These are phyloP conservation scores for Diaporthe aspalathi DNA, from an alignment of 2,329 filamentous ascomycete genomes.

Conservation along the genomic window DNA sequence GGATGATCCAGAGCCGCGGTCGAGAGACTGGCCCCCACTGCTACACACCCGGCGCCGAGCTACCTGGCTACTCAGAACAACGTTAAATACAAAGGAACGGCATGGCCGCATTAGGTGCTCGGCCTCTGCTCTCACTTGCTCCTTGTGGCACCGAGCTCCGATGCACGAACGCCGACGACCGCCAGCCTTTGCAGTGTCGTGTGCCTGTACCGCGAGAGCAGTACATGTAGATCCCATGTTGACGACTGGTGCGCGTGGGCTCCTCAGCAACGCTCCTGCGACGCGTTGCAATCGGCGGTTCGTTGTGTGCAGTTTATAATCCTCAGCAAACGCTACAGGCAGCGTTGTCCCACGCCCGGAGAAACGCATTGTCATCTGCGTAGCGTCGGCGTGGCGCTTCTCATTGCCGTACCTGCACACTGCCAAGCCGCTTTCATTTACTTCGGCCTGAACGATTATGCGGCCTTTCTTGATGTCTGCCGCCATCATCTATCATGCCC, in stretches of 20 bases:
- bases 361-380: neutral
- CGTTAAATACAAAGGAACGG: constrained; percentile 2
- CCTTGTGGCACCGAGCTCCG: constrained; percentile 24
- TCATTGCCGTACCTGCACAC: constrained; percentile 16
- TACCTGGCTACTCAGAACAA: too few relatives aligned
- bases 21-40: neutral
- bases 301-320: neutral
- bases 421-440: constrained; percentile 20
- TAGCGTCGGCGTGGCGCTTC: constrained; percentile 12
- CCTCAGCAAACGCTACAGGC: neutral
- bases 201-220: neutral
- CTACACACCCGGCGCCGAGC: neutral
- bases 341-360: neutral
- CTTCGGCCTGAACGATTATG: constrained; percentile 12
- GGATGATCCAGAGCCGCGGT: constrained; percentile 2
- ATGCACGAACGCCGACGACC: neutral
- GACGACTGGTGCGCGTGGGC: neutral
- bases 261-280: neutral
- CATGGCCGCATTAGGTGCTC: constrained; percentile 7
- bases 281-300: neutral
- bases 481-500: neutral
- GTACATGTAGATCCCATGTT: neutral
- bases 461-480: neutral
- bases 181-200: neutral
- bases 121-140: constrained; percentile 15